Conservation (phyloP, 1,139 yeast species). For the Torulaspora globosa region DNA sequence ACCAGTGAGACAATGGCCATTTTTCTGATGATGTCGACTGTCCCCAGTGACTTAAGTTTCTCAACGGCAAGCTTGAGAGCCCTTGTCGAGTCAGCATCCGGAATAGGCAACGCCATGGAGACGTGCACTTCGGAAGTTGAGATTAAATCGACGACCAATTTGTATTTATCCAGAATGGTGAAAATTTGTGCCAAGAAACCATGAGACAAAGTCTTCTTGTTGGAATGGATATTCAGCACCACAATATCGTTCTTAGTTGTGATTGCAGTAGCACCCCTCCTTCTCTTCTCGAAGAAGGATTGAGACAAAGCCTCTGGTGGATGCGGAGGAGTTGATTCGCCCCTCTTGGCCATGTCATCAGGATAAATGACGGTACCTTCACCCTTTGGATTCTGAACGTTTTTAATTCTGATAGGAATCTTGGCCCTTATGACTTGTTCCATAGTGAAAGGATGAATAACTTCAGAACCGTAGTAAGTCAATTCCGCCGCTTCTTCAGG, state of each 20-base stretch:
- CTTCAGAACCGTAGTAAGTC: constrained; percentile 96
- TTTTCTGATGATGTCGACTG: constrained; percentile 80
- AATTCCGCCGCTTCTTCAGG: constrained; percentile 99
- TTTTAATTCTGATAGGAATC: constrained; percentile 93
- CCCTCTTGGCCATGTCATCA: constrained; percentile 76
- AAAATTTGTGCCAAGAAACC: constrained; percentile 92
- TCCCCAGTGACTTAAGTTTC: constrained; percentile 75
- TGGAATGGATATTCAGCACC: constrained; percentile 88
- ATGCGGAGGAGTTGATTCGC: constrained; percentile 89
- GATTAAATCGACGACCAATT: constrained; percentile 87
- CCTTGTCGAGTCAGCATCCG: constrained; percentile 55
- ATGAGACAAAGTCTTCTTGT: constrained; percentile 86
- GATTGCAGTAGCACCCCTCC: constrained; percentile 91
- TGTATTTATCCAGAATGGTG: constrained; percentile 76
- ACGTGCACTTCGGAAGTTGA: constrained; percentile 97
- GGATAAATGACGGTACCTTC: constrained; percentile 92
- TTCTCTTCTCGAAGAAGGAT: constrained; percentile 45
- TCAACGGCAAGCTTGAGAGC: constrained; percentile 64
- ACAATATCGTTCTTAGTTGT: constrained; percentile 91
- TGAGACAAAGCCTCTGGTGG: constrained; percentile 71
- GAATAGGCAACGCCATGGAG: constrained; percentile 91
- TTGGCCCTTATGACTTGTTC: constrained; percentile 95
- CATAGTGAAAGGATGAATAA: constrained; percentile 98
- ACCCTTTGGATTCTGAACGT: constrained; percentile 88
- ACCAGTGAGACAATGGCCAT: constrained; percentile 91